A percentile compares a stretch with the other conserved stretches of the same genome.
Evolutionary conservation across 495 filamentous ascomycete genomes (phyloP).

Genomic region (Neurospora terricola): DNA sequence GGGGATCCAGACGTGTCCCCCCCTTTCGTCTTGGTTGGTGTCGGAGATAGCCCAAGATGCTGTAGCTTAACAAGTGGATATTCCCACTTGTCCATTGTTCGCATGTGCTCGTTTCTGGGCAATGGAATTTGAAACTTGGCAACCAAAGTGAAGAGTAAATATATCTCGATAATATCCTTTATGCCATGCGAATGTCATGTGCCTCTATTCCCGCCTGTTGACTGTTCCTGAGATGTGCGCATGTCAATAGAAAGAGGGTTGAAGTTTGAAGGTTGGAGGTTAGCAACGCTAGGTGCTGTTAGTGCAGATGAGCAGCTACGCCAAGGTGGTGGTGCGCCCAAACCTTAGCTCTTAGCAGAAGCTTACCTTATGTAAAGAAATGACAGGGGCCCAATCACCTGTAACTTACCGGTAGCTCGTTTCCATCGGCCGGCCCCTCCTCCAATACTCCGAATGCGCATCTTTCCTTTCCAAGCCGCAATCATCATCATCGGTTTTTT

Average conservation of each 20-base stretch:
- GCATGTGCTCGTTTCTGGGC: neutral
- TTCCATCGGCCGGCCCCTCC: neutral
- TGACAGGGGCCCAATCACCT: neutral
- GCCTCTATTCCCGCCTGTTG: neutral
- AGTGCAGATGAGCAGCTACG: neutral
- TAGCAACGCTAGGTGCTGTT: neutral
- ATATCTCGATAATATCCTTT: neutral
- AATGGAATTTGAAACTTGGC: neutral
- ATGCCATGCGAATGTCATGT: neutral
- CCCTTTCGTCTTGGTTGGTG: neutral
- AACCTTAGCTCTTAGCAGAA: neutral
- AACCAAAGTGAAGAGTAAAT: neutral
- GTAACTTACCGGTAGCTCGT: neutral
- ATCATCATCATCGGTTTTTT: neutral
- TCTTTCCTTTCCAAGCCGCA: neutral
- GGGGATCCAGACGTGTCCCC: neutral
- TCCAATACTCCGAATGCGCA: neutral
- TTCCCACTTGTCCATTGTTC: neutral
- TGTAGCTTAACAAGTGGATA: neutral
- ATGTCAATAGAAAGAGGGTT: neutral
- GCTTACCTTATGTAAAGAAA: neutral
- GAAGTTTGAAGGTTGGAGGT: neutral
- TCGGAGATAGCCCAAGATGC: neutral
- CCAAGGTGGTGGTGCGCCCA: neutral
- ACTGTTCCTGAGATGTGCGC: neutral